phyloP scores from a whole-genome alignment of 1,284 basidiomycete species.

The Neotropicomus parvogracilis region DNA sequence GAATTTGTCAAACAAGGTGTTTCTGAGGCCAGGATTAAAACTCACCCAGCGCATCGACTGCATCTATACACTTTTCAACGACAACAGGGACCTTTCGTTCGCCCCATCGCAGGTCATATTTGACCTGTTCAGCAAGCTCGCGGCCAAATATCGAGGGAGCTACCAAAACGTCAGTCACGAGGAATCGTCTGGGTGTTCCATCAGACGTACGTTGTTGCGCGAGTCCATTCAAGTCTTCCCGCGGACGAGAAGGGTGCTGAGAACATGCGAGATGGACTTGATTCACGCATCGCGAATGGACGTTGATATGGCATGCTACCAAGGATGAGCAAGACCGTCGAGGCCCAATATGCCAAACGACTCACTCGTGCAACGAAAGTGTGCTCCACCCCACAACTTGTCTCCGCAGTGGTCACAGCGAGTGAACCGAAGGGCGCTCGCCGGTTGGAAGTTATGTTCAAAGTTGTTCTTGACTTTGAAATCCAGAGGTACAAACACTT shows the following conservation, averaged over 20 bases:
- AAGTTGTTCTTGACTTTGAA: constrained; percentile 43
- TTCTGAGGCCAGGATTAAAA: constrained; percentile 6
- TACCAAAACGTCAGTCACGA: constrained; percentile 29
- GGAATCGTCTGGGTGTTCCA: constrained; percentile 6
- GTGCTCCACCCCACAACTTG: constrained; percentile 98
- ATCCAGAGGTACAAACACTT: constrained; percentile 27
- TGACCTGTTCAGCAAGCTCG: constrained; percentile 80
- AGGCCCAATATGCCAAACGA: neutral
- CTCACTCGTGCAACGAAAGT: constrained; percentile 81
- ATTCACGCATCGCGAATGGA: constrained; percentile 70
- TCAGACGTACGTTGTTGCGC: constrained; percentile 21
- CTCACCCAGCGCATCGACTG: constrained; percentile 83
- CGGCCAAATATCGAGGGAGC: constrained; percentile 90
- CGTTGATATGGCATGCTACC: constrained; percentile 65
- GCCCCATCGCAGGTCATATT: constrained; percentile 61
- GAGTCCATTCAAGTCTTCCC: constrained; percentile 35
- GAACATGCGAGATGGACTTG: constrained; percentile 58
- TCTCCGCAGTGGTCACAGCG: constrained; percentile 95
- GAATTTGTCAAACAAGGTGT: neutral
- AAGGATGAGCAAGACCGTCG: constrained; percentile 9
- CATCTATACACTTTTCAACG: constrained; percentile 93
- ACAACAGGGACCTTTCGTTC: constrained; percentile 77
- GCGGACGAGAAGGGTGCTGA: constrained; percentile 40
- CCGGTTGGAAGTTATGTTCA: constrained; percentile 87
- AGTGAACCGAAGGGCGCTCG: constrained; percentile 85